phyloP scores from a whole-genome alignment of 2,329 filamentous ascomycete genomes.

The Neobulgaria alba region DNA sequence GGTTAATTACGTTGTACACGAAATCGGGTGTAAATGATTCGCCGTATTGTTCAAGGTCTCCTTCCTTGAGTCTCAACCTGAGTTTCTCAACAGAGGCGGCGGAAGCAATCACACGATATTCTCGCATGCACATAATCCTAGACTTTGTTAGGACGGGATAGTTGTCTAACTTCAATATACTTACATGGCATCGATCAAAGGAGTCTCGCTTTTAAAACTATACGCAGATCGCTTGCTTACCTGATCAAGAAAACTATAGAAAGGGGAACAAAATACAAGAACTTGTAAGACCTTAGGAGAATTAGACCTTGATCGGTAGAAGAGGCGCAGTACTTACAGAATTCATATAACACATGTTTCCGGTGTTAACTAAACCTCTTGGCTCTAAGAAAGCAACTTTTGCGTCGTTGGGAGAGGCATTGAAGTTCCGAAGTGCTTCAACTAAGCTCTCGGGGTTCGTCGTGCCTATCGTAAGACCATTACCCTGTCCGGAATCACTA shows the following conservation, averaged over 20 bases:
- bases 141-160: slow-evolving; percentile 5
- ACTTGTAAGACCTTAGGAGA: slow-evolving; percentile 84
- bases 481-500: slow-evolving; percentile 22
- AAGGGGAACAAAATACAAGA: slow-evolving; percentile 85
- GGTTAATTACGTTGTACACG: slow-evolving; percentile 86
- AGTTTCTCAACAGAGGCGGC: slow-evolving; percentile 66
- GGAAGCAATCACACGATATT: slow-evolving; percentile 82
- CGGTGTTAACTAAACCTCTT: slow-evolving; percentile 87
- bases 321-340: slow-evolving; percentile 81
- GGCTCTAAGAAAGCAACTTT: slow-evolving; percentile 83
- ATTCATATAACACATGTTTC: slow-evolving; percentile 99
- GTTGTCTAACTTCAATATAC: slow-evolving; percentile 28
- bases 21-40: slow-evolving; percentile 90
- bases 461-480: slow-evolving; percentile 33
- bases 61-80: slow-evolving; percentile 63
- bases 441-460: slow-evolving; percentile 55
- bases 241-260: slow-evolving; percentile 88
- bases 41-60: slow-evolving; percentile 82
- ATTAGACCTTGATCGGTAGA: neutral
- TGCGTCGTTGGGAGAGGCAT: slow-evolving; percentile 44
- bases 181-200: slow-evolving; percentile 87
- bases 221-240: slow-evolving; percentile 75
- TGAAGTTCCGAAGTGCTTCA: slow-evolving; percentile 69
- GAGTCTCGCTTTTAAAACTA: slow-evolving; percentile 92
- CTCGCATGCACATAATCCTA: slow-evolving; percentile 92